Percentiles rank a stretch among this genome's conserved stretches.
Conservation (phyloP, 78 protist genomes). For the Dictyostelium discoideum region DNA sequence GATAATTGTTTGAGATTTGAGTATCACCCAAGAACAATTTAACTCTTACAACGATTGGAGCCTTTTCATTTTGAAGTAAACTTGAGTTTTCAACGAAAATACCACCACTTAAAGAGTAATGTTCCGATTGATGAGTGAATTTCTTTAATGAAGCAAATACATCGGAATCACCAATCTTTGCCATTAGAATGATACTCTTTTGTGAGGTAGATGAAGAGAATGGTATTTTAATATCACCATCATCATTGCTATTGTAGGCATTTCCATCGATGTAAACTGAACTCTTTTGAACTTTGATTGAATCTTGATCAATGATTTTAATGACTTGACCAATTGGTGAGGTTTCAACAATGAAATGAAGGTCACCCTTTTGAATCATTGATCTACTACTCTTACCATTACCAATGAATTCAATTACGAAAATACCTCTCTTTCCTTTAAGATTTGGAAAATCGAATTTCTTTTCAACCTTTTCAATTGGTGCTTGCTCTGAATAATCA, state of each 20-base stretch:
- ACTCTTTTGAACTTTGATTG: constrained; percentile 22
- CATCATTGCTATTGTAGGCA: constrained; percentile 34
- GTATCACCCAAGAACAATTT: constrained; percentile 28
- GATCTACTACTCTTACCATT: constrained; percentile 72
- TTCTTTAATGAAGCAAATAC: constrained; percentile 29
- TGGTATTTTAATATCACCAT: constrained; percentile 77
- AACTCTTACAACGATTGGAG: constrained; percentile 55
- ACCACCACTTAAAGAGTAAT: constrained; percentile 8
- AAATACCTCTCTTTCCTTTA: constrained; percentile 65
- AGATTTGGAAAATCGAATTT: constrained; percentile 45
- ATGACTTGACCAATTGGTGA: constrained; percentile 31
- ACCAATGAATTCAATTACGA: constrained; percentile 76
- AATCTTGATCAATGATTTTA: constrained; percentile 61
- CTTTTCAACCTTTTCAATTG: constrained; percentile 20
- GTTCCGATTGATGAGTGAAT: constrained; percentile 28
- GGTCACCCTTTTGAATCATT: constrained; percentile 47
- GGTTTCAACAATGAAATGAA: neutral
- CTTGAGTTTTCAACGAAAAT: constrained; percentile 50
- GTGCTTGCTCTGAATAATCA: constrained; percentile 26
- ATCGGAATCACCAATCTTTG: neutral
- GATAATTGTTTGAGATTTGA: constrained; percentile 2
- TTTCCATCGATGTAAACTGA: constrained; percentile 34
- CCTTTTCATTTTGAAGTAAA: constrained; percentile 59
- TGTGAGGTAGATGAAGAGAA: neutral
- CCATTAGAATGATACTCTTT: constrained; percentile 2